Percentiles rank a stretch among this genome's conserved stretches.
Evolutionary conservation across 225 moss, liverwort and hornwort species (phyloP).

Genomic region (Asterella californica): DNA sequence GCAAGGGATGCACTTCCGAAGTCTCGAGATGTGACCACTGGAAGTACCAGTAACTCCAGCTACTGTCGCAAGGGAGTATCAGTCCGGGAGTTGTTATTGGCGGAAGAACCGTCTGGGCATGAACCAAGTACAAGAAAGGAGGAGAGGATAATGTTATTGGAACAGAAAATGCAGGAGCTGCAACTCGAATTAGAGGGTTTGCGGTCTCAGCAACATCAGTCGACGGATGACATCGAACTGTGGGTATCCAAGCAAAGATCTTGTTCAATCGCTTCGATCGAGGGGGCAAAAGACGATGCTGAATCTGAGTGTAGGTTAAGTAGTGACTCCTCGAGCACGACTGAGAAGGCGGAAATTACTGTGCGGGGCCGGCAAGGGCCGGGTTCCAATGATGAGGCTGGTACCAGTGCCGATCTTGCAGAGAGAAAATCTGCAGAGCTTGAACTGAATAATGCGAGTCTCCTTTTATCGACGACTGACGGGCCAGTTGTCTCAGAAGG

Average conservation of each 20-base stretch:
- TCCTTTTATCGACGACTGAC: background rate
- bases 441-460: background rate
- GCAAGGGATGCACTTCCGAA: background rate
- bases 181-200: constrained; percentile 32
- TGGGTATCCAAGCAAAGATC: constrained; percentile 17
- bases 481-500: background rate
- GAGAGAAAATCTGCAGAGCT: background rate
- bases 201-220: constrained; percentile 14
- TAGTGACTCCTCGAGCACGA: constrained; percentile 29
- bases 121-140: constrained; percentile 4
- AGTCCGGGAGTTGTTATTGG: constrained; percentile 9
- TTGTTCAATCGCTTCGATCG: background rate
- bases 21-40: background rate
- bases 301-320: constrained; percentile 13
- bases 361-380: constrained; percentile 1
- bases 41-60: background rate
- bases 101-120: background rate
- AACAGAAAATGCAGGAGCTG: constrained; percentile 30
- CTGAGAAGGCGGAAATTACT: constrained; percentile 16
- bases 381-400: constrained; percentile 15
- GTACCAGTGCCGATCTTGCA: background rate
- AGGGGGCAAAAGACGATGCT: background rate
- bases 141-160: constrained; percentile 19
- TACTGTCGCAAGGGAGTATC: background rate
- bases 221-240: background rate